These are phyloP conservation scores for Onygenales sp. DNA, from an alignment of 2,329 filamentous ascomycete genomes.

Conservation along the genomic window DNA sequence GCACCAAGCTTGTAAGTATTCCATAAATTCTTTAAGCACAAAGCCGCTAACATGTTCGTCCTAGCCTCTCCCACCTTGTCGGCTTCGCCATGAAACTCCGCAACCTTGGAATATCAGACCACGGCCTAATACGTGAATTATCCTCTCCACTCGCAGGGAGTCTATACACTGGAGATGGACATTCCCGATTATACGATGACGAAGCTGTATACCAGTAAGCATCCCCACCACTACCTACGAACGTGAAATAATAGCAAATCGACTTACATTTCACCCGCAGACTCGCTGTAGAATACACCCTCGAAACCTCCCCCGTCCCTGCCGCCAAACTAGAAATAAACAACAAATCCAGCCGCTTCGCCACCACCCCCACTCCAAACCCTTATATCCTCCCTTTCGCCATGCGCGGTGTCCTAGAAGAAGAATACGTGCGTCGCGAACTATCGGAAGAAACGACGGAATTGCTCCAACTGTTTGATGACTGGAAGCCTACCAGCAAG, in stretches of 20 bases:
- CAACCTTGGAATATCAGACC: constrained; percentile 85
- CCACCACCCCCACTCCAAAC: constrained; percentile 44
- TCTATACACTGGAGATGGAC: constrained; percentile 83
- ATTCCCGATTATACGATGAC: constrained; percentile 89
- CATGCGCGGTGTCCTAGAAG: constrained; percentile 85
- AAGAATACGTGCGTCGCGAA: constrained; percentile 79
- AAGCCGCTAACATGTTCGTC: neutral
- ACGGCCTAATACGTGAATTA: constrained; percentile 84
- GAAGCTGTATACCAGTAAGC: constrained; percentile 67
- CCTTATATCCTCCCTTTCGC: constrained; percentile 92
- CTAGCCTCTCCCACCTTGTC: constrained; percentile 72
- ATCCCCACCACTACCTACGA: neutral
- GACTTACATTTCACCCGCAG: constrained; percentile 22
- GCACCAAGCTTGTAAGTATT: constrained; percentile 71
- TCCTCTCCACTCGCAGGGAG: constrained; percentile 82
- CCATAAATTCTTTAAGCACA: neutral
- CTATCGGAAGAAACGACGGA: constrained; percentile 66
- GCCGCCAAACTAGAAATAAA: constrained; percentile 39
- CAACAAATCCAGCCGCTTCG: constrained; percentile 35
- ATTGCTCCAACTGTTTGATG: constrained; percentile 78
- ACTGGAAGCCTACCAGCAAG: constrained; percentile 86
- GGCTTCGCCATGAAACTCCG: constrained; percentile 89
- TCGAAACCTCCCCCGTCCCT: constrained; percentile 57
- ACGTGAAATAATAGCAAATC: constrained; percentile 8
- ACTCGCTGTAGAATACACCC: constrained; percentile 60